These are phyloP conservation scores for Lepiota subincarnata DNA, from an alignment of 768 basidiomycete genomes.

Conservation along the genomic window DNA sequence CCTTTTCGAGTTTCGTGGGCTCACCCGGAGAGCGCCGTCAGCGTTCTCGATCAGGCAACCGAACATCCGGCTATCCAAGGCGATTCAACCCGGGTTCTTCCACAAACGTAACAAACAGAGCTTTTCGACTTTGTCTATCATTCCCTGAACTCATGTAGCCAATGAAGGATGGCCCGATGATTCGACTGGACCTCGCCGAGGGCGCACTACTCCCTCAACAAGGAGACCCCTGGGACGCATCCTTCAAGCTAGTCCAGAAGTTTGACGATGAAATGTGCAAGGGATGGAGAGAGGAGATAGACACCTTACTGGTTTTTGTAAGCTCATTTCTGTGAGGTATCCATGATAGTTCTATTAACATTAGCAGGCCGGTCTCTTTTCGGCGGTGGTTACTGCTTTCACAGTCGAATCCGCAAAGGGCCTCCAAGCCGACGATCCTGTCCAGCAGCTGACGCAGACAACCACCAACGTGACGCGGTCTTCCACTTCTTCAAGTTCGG, in stretches of 20 bases:
- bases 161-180: too few species aligned
- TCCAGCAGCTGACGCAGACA: background rate
- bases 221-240: slow-evolving; percentile 17
- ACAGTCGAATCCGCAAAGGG: slow-evolving; percentile 8
- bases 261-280: slow-evolving; percentile 14
- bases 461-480: slow-evolving; percentile 1
- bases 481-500: slow-evolving; percentile 1
- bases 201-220: background rate
- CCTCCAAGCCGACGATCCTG: background rate
- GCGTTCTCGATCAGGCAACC: too few species aligned
- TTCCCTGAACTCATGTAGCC: too few species aligned
- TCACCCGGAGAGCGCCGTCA: too few species aligned
- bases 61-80: too few species aligned
- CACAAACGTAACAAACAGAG: too few species aligned
- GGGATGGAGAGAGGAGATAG: slow-evolving; percentile 21
- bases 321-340: background rate
- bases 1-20: too few species aligned
- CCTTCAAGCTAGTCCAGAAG: slow-evolving; percentile 15
- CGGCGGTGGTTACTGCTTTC: slow-evolving; percentile 11
- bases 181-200: too few species aligned
- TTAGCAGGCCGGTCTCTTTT: slow-evolving; percentile 14
- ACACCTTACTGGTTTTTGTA: slow-evolving; percentile 13
- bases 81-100: too few species aligned
- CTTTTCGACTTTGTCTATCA: too few species aligned
- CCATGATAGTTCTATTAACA: background rate